Conservation (phyloP, 306 rosid genomes). For the Lotus japonicus region DNA sequence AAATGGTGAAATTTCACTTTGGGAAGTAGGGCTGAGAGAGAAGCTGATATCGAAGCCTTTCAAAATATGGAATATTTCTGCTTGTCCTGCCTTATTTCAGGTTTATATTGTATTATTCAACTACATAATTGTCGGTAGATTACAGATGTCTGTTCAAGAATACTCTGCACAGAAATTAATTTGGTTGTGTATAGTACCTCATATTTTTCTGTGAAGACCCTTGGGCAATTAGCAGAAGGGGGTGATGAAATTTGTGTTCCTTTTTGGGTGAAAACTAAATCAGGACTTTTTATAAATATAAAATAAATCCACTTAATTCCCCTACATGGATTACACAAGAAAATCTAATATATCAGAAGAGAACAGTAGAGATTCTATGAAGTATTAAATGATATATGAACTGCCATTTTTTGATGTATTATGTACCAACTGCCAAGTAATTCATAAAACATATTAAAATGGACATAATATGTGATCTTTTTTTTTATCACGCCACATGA, state of each 20-base stretch:
- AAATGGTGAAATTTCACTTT: constrained; percentile 54
- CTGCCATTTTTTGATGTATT: too few species aligned
- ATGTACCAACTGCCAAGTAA: too few species aligned
- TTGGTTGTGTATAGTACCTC: not conserved
- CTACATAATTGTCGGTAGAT: not conserved
- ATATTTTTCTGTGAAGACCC: not conserved
- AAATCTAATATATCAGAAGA: too few species aligned
- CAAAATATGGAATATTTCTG: constrained; percentile 22
- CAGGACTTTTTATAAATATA: too few species aligned
- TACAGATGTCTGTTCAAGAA: not conserved
- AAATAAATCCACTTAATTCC: too few species aligned
- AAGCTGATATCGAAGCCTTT: constrained; percentile 42
- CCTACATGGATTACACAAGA: too few species aligned
- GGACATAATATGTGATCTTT: too few species aligned
- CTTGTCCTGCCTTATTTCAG: constrained; percentile 40
- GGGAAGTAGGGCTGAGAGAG: constrained; percentile 47
- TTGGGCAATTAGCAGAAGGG: not conserved
- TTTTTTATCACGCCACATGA: too few species aligned
- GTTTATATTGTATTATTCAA: constrained; percentile 20
- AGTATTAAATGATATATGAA: too few species aligned
- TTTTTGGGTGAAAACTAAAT: not conserved
- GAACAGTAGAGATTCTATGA: too few species aligned
- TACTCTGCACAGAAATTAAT: not conserved
- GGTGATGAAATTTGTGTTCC: not conserved
- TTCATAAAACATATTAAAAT: too few species aligned